Conservation (phyloP, 148 eudicot genomes). For the Tetragonia tetragonoides region DNA sequence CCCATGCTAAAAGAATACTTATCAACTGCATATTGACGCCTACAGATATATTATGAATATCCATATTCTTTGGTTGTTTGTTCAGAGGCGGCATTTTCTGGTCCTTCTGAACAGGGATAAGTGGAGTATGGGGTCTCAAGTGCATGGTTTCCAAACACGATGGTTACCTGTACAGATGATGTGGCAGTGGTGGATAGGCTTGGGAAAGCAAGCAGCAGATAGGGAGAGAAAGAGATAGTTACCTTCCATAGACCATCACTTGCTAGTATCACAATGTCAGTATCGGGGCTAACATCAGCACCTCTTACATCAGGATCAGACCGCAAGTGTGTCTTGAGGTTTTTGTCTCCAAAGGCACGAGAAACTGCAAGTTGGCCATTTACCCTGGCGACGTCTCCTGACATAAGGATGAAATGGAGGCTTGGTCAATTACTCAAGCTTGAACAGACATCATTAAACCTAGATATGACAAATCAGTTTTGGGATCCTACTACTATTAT, state of each 20-base stretch:
- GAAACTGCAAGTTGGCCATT: constrained; percentile 85
- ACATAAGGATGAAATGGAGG: constrained; percentile 10
- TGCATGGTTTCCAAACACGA: not conserved
- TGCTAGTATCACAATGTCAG: constrained; percentile 67
- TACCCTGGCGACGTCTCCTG: constrained; percentile 81
- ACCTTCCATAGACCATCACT: constrained; percentile 89
- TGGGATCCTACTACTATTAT: not conserved
- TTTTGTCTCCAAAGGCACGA: constrained; percentile 80
- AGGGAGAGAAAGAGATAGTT: not conserved
- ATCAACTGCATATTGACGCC: too few species aligned
- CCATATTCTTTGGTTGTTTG: not conserved
- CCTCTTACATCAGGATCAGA: constrained; percentile 61
- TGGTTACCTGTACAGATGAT: not conserved
- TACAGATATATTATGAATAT: too few species aligned
- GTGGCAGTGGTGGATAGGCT: too few species aligned
- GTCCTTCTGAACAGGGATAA: too few species aligned
- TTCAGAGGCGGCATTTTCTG: not conserved
- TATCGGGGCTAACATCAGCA: constrained; percentile 45
- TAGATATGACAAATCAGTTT: not conserved
- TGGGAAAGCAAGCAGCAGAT: not conserved
- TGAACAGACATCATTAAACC: not conserved
- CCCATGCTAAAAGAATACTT: not conserved
- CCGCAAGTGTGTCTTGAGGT: constrained; percentile 62
- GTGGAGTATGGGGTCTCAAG: too few species aligned
- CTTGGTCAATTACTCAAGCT: constrained; percentile 11